Percentiles rank a stretch among this genome's conserved stretches.
Evolutionary conservation across 768 basidiomycete genomes (phyloP).

Genomic region (Galerina marginata): DNA sequence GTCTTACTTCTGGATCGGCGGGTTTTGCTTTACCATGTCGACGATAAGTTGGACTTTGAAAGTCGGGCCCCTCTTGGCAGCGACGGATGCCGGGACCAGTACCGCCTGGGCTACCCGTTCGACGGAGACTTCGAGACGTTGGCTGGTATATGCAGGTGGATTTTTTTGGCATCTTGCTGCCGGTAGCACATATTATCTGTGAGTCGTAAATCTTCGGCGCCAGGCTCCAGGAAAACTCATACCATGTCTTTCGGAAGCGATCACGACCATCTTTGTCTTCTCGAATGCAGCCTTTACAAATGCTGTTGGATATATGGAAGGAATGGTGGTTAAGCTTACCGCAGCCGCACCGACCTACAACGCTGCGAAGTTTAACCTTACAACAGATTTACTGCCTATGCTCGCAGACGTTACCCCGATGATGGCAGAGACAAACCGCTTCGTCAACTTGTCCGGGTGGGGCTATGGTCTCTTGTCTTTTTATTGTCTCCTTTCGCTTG

Average conservation of each 20-base stretch:
- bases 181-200: slow-evolving; percentile 1
- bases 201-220: not conserved
- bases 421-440: slow-evolving; percentile 1
- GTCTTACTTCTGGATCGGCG: slow-evolving; percentile 9
- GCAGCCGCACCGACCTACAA: slow-evolving; percentile 1
- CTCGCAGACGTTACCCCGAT: slow-evolving; percentile 4
- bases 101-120: slow-evolving; percentile 5
- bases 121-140: slow-evolving; percentile 1
- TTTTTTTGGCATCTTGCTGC: slow-evolving; percentile 3
- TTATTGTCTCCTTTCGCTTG: slow-evolving; percentile 4
- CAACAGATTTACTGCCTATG: not conserved
- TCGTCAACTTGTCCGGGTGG: slow-evolving; percentile 3
- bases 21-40: slow-evolving; percentile 1
- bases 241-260: not conserved
- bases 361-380: not conserved
- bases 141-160: slow-evolving; percentile 1
- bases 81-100: slow-evolving; percentile 1
- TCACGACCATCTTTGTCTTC: slow-evolving; percentile 1
- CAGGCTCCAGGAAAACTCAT: not conserved
- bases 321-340: not conserved
- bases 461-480: slow-evolving; percentile 5
- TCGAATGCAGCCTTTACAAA: slow-evolving; percentile 3
- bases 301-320: not conserved
- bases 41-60: slow-evolving; percentile 5
- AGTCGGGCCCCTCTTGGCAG: not conserved